Base-by-base conservation (phyloP, 192 early-diverging fungal species). In the Funneliformis geosporum region DNA sequence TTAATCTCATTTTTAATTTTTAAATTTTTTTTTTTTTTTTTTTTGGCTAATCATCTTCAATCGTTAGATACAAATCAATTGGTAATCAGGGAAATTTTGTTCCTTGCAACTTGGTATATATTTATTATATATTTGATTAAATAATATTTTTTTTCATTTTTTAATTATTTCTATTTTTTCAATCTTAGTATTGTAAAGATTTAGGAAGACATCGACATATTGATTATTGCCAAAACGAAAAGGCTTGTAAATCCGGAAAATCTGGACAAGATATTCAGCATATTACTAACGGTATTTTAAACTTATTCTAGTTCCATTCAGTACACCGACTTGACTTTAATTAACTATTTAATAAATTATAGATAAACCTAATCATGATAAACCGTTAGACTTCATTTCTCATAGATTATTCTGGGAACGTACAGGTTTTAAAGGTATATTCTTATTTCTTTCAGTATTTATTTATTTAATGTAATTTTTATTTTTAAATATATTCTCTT, bases 351-450 rank as follows among this genome's bases (percentile, higher is more conserved):
- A 21, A n/a, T 65, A 18, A 25, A 65, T 55, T 46, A 28, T 64
- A 76, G 59, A 23, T 10, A 44, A 61, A 12, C 80, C 80, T 55
- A 39, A 55, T 42, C 74, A 74, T 14, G 42, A 78, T 27, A 23
- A 40, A 9, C 8, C 21, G 0, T 60, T 70, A 60, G 77, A 79
- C 60, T 79, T 33, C 40, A 70, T 79, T 25, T 78, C 80, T 11
- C 80, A 81, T 50, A 16, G n/a, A 14, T 14, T 81, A 6, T 81
- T 50, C 33, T 81, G 80, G 80, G 69, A 77, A 42, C 60, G 80
- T 11, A 68, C 80, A 10, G 75, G 73, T 0, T 81, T 81, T 38
- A 60, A 68, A 78, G 80, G 80, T 80, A 61, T 7, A 79, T 12
- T 5, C 12, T 79, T 28, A 50, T 33, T 33, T 33, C 33, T 33